Percentiles rank a stretch among this genome's conserved stretches.
Evolutionary conservation across 192 early-diverging fungal genomes (phyloP).

Genomic region (Coemansia sp.): DNA sequence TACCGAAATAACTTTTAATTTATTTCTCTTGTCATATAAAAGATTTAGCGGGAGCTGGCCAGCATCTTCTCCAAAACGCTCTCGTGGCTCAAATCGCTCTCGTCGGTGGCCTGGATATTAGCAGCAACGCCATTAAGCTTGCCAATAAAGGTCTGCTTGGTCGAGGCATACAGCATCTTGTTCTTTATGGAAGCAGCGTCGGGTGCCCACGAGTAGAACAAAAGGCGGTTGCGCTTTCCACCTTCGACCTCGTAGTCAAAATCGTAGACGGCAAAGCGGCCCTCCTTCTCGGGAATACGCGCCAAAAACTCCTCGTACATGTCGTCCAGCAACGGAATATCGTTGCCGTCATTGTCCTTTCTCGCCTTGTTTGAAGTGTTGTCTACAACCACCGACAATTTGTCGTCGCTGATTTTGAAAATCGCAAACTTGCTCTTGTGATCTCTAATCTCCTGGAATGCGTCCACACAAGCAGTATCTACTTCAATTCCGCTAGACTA

Average conservation of each 20-base stretch:
- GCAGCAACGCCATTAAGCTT: conserved; percentile 67
- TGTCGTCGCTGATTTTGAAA: conserved; percentile 74
- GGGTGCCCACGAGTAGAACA: conserved; percentile 86
- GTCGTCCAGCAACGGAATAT: conserved; percentile 18
- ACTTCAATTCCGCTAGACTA: conserved; percentile 79
- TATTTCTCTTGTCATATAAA: conserved; percentile 8
- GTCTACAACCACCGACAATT: conserved; percentile 64
- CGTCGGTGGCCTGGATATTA: conserved; percentile 86
- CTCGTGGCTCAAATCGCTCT: conserved; percentile 68
- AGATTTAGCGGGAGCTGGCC: conserved; percentile 30
- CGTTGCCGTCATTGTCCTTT: conserved; percentile 62
- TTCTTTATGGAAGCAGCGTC: conserved; percentile 69
- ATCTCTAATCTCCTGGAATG: conserved; percentile 73
- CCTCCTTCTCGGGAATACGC: conserved; percentile 61
- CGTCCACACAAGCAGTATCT: conserved; percentile 58
- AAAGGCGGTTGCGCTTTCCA: conserved; percentile 75
- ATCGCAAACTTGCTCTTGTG: conserved; percentile 65
- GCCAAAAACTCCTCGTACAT: conserved; percentile 70
- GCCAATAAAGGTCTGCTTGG: conserved; percentile 75
- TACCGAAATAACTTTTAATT: conserved; percentile 58
- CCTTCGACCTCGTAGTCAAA: conserved; percentile 68
- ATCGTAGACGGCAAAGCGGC: conserved; percentile 89
- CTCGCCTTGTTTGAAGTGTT: conserved; percentile 55
- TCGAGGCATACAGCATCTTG: conserved; percentile 91
- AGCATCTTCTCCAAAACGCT: conserved; percentile 64